phyloP scores from a whole-genome alignment of 371 early-diverging fungal genomes.

The Saksenaea oblongispora region DNA sequence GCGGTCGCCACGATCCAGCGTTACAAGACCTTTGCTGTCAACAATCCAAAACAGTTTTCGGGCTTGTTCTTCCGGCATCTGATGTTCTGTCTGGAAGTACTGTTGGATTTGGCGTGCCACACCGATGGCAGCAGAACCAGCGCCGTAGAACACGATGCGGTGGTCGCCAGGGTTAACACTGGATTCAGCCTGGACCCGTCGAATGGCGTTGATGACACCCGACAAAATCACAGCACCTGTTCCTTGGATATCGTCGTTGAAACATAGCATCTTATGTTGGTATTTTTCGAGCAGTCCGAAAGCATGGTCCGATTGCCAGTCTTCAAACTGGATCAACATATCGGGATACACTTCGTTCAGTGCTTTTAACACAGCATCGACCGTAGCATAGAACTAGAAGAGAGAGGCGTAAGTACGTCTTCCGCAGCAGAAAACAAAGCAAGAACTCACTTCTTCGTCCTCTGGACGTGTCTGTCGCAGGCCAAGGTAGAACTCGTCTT shows the following conservation, averaged over 20 bases:
- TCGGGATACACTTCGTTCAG: slow-evolving; percentile 71
- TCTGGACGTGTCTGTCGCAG: slow-evolving; percentile 50
- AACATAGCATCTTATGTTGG: slow-evolving; percentile 68
- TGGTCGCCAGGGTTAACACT: slow-evolving; percentile 68
- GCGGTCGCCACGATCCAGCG: slow-evolving; percentile 84
- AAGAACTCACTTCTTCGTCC: slow-evolving; percentile 46
- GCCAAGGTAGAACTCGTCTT: slow-evolving; percentile 88
- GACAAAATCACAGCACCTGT: slow-evolving; percentile 90
- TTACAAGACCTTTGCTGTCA: slow-evolving; percentile 84
- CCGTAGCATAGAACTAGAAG: slow-evolving; percentile 69
- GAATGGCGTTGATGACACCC: slow-evolving; percentile 89
- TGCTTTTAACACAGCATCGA: slow-evolving; percentile 78
- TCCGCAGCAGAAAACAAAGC: background rate
- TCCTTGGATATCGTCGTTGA: slow-evolving; percentile 78
- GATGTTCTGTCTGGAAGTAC: slow-evolving; percentile 70
- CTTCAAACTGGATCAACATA: slow-evolving; percentile 91
- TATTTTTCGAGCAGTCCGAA: slow-evolving; percentile 73
- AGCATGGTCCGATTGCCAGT: slow-evolving; percentile 89
- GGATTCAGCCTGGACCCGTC: slow-evolving; percentile 49
- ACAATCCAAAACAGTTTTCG: slow-evolving; percentile 82
- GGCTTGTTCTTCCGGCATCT: slow-evolving; percentile 73
- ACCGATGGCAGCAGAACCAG: slow-evolving; percentile 89
- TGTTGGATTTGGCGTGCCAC: slow-evolving; percentile 85
- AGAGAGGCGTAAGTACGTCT: background rate
- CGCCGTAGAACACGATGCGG: slow-evolving; percentile 87